Evolutionary conservation across 495 filamentous ascomycete species (phyloP), one percentile per base, ranked within the genome.

Genomic region (Aspergillus diversus): DNA sequence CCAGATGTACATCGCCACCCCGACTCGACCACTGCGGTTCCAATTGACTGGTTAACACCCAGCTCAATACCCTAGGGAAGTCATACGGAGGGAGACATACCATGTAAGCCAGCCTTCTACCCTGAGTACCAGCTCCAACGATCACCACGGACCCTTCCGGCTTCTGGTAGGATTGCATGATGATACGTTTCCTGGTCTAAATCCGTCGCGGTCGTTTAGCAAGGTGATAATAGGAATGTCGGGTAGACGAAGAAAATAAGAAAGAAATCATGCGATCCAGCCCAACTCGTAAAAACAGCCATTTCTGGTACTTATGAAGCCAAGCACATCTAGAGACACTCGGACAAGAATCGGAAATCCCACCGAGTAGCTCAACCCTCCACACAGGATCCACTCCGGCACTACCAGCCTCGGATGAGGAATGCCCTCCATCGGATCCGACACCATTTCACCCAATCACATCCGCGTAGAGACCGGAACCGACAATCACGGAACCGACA

Each of bases 61-160:
- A 51, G 21, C 12, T 50, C 5, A 5, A 33, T 12, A 55, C 4
- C 35, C 43, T 3, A 12, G 31, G 8, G 8, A n/a, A 17, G 31
- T 21, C 6, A 7, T 2, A 9, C 16, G 0, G 11, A 21, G 15
- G 5, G 11, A 9, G 4, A 21, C n/a, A 11, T 65, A 79, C 76
- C 76, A 79, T 79, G 48, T 73, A 75, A 13, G 76, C 76, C 5
- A 79, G 68, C 7, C 76, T 60, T 51, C 69, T 61, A 8, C 76
- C 76, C 64, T 79, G 76, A 33, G 69, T 73, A 12, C 76, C 76
- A n/a, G 76, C 76, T 4, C 76, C 76, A 5, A 77, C 56, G 32
- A 77, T 55, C 8, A 55, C 53, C 33, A 55, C 53, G 7, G 53
- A 55, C 12, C 33, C 34, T 39, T 39, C 33, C 7, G 53, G 53